Base-by-base conservation (phyloP, 176 grass and related monocot species). In the Dactylis glomerata region DNA sequence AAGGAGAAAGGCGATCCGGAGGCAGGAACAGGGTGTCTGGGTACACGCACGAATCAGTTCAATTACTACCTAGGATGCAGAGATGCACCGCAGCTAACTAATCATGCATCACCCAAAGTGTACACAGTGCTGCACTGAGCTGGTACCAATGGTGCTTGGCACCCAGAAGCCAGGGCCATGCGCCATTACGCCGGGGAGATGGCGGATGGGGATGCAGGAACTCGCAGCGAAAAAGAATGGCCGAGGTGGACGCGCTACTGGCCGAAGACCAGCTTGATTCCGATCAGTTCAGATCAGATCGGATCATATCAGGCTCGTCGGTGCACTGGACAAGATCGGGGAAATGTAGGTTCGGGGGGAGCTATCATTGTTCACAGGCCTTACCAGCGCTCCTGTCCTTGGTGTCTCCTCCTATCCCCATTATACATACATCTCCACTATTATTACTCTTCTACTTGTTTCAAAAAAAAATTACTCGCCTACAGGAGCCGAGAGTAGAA, bases 1-100 rank as follows among this genome's bases (percentile, higher is more conserved):
- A 32, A n/a, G 52, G 22, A 56, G 50, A 86, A 83, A 90, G 80
- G 84, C 67, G 55, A 87, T 87, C 87, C 55, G 55, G 74, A 20
- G 80, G 73, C 74, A 55, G 33, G 65, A 49, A 65, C 82, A 75
- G 81, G 27, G 75, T 79, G 86, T 26, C 24, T 36, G 16, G 70
- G 68, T 22, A 68, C 27, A 55, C 36, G 47, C 36, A 46, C 34
- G 41, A 72, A 80, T 28, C 54, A 33, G 52, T 44, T 30, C 3
- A 46, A 28, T 46, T 22, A 68, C 6, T 40, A 44, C 85, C 56
- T 38, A 75, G 70, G 80, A 83, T 17, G 28, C 41, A 51, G 80
- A 83, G 80, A 83, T 38, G 28, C 71, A 76, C 42, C 27, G 12
- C 49, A 12, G 71, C 50, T 13, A 16, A 33, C 28, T 27, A 75